Conservation (phyloP, 177 flowering plant genomes). For the Vitis hybrid region DNA sequence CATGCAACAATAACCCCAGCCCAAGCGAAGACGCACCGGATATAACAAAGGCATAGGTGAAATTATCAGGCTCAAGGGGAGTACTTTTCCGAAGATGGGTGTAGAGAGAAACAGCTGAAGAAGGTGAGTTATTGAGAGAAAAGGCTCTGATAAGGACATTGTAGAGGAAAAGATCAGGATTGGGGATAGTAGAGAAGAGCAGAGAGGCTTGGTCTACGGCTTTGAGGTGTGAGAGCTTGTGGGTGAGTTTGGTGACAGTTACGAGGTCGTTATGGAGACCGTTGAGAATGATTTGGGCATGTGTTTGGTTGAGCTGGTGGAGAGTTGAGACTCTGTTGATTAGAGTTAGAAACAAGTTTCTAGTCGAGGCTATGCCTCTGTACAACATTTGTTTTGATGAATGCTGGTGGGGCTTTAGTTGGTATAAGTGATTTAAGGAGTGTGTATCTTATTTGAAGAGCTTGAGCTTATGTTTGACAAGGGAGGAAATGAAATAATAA, state of each 20-base stretch:
- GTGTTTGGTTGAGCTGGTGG: constrained; percentile 63
- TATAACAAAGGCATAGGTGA: constrained; percentile 58
- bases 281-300: constrained; percentile 62
- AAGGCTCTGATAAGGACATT: constrained; percentile 68
- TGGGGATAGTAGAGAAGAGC: constrained; percentile 50
- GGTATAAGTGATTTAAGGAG: background rate
- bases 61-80: constrained; percentile 55
- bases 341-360: constrained; percentile 36
- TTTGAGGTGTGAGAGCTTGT: constrained; percentile 52
- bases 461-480: too few relatives aligned
- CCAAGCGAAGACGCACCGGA: constrained; percentile 34
- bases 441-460: background rate
- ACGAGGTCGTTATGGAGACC: constrained; percentile 45
- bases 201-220: constrained; percentile 44
- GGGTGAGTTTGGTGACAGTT: constrained; percentile 66
- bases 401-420: background rate
- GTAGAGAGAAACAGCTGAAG: constrained; percentile 47
- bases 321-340: constrained; percentile 41
- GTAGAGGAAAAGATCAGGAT: constrained; percentile 74
- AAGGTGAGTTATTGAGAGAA: constrained; percentile 33
- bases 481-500: too few relatives aligned
- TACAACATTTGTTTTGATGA: constrained; percentile 25
- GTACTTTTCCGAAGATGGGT: constrained; percentile 35
- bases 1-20: constrained; percentile 57
- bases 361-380: constrained; percentile 26